Evolutionary conservation across 306 rosid genomes (phyloP).

Genomic region (Echinosophora koreensis): DNA sequence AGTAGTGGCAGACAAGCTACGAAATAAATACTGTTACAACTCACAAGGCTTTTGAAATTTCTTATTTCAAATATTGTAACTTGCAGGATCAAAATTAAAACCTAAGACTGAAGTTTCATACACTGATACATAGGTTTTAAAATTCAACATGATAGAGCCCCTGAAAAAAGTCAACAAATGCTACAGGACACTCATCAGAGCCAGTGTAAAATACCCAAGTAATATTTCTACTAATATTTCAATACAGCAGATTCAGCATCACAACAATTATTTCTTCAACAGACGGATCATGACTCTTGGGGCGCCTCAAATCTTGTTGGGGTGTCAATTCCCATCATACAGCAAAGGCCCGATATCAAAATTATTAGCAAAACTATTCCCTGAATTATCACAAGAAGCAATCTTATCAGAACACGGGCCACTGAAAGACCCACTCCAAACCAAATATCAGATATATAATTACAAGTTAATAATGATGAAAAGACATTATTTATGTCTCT

Average conservation of each 20-base stretch:
- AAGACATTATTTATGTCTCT: background rate
- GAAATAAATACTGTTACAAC: slow-evolving; percentile 6
- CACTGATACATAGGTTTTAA: slow-evolving; percentile 51
- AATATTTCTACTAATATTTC: slow-evolving; percentile 38
- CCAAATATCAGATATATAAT: background rate
- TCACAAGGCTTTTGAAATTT: slow-evolving; percentile 30
- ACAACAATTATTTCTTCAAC: slow-evolving; percentile 44
- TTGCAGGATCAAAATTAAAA: slow-evolving; percentile 41
- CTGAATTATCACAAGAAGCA: slow-evolving; percentile 58
- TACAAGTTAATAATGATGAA: slow-evolving; percentile 22
- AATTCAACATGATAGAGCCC: slow-evolving; percentile 40
- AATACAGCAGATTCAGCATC: slow-evolving; percentile 46
- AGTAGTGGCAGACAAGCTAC: background rate
- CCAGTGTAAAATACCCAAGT: slow-evolving; percentile 30
- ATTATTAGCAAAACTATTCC: slow-evolving; percentile 86
- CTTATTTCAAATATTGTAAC: slow-evolving; percentile 45
- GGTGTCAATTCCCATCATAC: slow-evolving; percentile 98
- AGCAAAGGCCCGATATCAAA: slow-evolving; percentile 91
- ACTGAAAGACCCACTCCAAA: slow-evolving; percentile 6
- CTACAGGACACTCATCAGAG: slow-evolving; percentile 38
- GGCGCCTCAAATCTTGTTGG: slow-evolving; percentile 95
- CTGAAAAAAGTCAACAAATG: slow-evolving; percentile 38
- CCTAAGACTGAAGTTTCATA: slow-evolving; percentile 46
- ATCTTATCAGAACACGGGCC: slow-evolving; percentile 43
- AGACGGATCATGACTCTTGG: slow-evolving; percentile 72